These are phyloP conservation scores for Nigrospora oryzae DNA, from an alignment of 2,329 filamentous ascomycete genomes.

Conservation along the genomic window DNA sequence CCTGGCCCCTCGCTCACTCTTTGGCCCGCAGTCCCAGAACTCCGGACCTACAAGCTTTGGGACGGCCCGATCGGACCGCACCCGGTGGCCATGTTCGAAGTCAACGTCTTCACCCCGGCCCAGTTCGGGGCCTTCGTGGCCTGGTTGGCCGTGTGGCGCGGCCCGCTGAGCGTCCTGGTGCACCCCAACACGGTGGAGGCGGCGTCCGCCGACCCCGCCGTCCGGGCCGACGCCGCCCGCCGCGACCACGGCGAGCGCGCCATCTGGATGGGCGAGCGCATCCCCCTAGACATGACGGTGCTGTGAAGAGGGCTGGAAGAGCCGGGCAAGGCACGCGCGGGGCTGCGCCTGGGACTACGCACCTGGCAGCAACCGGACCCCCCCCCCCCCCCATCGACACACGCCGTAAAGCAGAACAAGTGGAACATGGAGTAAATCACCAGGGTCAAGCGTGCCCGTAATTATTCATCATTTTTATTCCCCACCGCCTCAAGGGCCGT, in stretches of 20 bases:
- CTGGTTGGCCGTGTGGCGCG: constrained; percentile 76
- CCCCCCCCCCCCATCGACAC: too few species aligned
- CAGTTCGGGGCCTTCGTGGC: constrained; percentile 86
- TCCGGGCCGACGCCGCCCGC: constrained; percentile 17
- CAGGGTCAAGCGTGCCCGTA: too few species aligned
- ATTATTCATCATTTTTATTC: too few species aligned
- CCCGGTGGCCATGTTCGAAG: constrained; percentile 83
- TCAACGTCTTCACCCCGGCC: constrained; percentile 75
- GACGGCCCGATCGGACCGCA: constrained; percentile 75
- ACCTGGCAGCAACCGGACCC: too few species aligned
- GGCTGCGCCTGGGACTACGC: too few species aligned
- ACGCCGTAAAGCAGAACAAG: too few species aligned
- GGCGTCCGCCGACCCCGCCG: constrained; percentile 12
- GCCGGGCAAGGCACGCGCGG: too few species aligned
- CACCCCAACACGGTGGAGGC: constrained; percentile 65
- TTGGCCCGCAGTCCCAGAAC: constrained; percentile 59
- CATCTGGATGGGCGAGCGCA: constrained; percentile 64
- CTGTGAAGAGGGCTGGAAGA: not conserved
- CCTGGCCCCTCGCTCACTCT: not conserved
- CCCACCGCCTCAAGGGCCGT: too few species aligned
- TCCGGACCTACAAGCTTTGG: constrained; percentile 73
- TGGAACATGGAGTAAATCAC: too few species aligned
- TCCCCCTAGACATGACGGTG: constrained; percentile 45
- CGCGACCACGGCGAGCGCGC: constrained; percentile 60
- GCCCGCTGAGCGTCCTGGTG: constrained; percentile 68